Base-by-base conservation (phyloP, 306 rosid genomes). In the Cajanus cajan region DNA sequence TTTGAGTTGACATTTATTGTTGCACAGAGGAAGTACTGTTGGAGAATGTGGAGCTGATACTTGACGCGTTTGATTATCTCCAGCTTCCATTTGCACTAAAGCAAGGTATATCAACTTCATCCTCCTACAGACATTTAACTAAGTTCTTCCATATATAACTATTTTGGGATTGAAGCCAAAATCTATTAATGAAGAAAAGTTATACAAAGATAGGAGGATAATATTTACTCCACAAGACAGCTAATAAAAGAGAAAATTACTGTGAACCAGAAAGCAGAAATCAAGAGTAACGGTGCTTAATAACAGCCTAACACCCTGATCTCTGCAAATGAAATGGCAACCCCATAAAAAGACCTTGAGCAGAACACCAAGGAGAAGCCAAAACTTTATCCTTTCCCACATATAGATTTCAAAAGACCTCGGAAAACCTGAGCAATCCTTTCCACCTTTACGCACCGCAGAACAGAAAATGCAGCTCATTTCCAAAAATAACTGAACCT, bases 61-160 rank as follows among this genome's bases (percentile, higher is more conserved):
- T 92, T 69, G 97, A 94, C 79, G 98, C 98, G 25, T 94, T 92
- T 67, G 98, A 94, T 85, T 92, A 94, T 88, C 95, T 94, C 67
- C 95, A 86, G 82, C 86, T 94, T 85, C 98, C 98, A 24, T 90
- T 94, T 85, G 97, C 97, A 65, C 87, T 94, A 40, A 94, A 88
- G 75, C 88, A 91, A 89, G 98, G 98, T 94, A 84, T 34, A 19
- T 36, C 75, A 18, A 68, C 40, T 47, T 81, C 39, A 33, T 82
- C 73, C 64, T 66, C 39, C 36, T 33, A 25, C 64, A 19, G 48
- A 4, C 40, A 77, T 55, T 62, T 68, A 43, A 50, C 6, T 8
- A 39, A 22, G 16, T 72, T 37, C 40, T 73, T 67, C 44, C 13
- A 36, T 73, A 55, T 61, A 14, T 41, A 68, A 13, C 36, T 19